phyloP scores from a whole-genome alignment of 2,329 filamentous ascomycete genomes.

The Colletotrichum spaethianum region DNA sequence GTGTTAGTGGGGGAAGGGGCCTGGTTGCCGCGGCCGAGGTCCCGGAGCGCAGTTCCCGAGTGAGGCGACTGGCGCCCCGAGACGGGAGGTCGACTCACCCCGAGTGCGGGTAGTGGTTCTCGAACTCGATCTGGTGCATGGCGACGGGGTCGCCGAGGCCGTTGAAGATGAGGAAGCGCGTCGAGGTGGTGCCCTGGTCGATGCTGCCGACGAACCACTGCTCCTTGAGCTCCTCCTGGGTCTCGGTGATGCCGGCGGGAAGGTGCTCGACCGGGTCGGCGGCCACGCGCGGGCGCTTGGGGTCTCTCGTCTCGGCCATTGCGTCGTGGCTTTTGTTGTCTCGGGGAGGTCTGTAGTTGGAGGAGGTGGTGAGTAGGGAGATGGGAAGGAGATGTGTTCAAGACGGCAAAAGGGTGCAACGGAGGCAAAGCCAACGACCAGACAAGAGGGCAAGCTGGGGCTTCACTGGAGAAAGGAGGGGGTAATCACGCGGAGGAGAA shows the following conservation, averaged over 20 bases:
- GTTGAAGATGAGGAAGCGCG: constrained; percentile 92
- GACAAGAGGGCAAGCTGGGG: background rate
- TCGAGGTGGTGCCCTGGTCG: constrained; percentile 92
- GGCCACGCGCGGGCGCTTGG: constrained; percentile 33
- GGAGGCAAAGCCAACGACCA: background rate
- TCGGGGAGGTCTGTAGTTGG: background rate
- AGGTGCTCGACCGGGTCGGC: constrained; percentile 44
- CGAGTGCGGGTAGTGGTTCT: constrained; percentile 86
- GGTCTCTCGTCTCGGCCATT: constrained; percentile 37
- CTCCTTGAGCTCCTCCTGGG: constrained; percentile 49
- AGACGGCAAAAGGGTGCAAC: background rate
- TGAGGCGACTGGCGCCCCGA: background rate
- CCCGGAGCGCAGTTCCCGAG: constrained; percentile 22
- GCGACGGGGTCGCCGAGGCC: constrained; percentile 82
- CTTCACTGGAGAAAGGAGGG: constrained; percentile 8
- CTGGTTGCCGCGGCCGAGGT: background rate
- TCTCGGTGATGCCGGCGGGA: constrained; percentile 50
- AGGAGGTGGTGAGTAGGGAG: constrained; percentile 10
- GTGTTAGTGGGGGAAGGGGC: constrained; percentile 5
- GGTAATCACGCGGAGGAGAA: constrained; percentile 20
- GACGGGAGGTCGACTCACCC: constrained; percentile 71
- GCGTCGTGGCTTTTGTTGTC: background rate
- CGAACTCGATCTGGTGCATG: constrained; percentile 89
- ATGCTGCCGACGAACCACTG: constrained; percentile 87
- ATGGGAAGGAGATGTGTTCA: background rate